These are phyloP conservation scores for Naganishia cerealis DNA, from an alignment of 1,284 basidiomycete genomes.

Conservation along the genomic window DNA sequence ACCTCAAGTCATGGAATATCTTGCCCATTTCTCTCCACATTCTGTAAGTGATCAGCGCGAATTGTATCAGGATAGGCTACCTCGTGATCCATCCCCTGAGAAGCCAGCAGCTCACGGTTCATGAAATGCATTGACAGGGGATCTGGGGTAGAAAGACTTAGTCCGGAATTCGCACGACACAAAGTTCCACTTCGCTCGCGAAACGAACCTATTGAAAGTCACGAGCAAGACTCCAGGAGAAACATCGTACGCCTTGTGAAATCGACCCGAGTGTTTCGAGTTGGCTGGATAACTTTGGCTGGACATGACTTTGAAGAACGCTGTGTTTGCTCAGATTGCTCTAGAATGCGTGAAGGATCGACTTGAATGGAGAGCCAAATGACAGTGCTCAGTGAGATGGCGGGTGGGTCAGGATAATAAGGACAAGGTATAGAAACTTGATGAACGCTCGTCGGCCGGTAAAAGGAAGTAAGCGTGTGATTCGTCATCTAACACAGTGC, in stretches of 20 bases:
- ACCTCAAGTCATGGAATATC: conserved; percentile 63
- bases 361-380: no score
- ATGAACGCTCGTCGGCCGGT: not conserved
- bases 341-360: not conserved
- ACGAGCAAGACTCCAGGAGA: conserved; percentile 48
- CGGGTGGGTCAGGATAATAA: not conserved
- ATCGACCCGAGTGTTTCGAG: conserved; percentile 39
- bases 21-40: conserved; percentile 66
- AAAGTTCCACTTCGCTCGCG: not conserved
- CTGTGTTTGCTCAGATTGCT: not conserved
- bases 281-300: conserved; percentile 16
- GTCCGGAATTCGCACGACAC: not conserved
- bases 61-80: not conserved
- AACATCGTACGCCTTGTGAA: conserved; percentile 42
- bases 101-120: conserved; percentile 57
- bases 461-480: not conserved
- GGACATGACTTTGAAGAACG: conserved; percentile 1
- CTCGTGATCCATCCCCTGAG: not conserved
- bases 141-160: conserved; percentile 52
- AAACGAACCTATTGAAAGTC: conserved; percentile 51
- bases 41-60: not conserved
- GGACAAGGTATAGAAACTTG: not conserved
- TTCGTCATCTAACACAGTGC: not conserved
- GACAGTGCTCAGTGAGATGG: no score
- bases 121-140: conserved; percentile 74